Evolutionary conservation across 192 early-diverging fungal species (phyloP), one percentile per base, ranked within the genome.

Genomic region (Entophlyctis helioformis): DNA sequence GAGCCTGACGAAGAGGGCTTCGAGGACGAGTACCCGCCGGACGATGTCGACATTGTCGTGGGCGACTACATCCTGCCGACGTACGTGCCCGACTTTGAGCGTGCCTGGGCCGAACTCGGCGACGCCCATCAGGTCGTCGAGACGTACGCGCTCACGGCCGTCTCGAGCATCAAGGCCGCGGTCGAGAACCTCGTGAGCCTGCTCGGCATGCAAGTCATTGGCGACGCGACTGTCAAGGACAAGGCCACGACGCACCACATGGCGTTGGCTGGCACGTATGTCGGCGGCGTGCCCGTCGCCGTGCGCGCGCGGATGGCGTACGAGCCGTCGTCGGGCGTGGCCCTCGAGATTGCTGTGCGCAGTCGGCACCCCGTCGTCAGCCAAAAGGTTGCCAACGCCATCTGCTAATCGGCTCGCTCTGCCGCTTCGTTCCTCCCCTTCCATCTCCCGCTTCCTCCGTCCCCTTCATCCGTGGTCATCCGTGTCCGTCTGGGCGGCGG

Each of bases 21-120:
- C 42, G 89, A 92, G 39, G 94, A 92, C 55, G 94, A 97, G 57
- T 97, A 95, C 57, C 60, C 69, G 71, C 70, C 92, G 34, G 96
- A 98, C 60, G 85, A 89, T 16, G 60, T 87, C 4, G 87, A 96
- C 3, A 50, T 95, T 21, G 60, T 75, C 13, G 78, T 78, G 8
- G 86, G 80, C 39, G 95, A 98, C 62, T 96, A 87, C 63, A 78
- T 98, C 49, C 71, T 81, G 36, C 83, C 91, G n/a, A 78, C 81
- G 10, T 90, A 86, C 48, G 60, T 94, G 11, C 68, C 79, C 18
- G 78, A 86, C 56, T 91, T 96, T 50, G 61, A 69, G 16, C 46
- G 71, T 32, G 67, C 73, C 32, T 98, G 91, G 90, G 84, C 89
- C 57, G 48, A 80, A 13, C 42, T 89, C 31, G 84, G 81, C 13